phyloP scores from a whole-genome alignment of 495 filamentous ascomycete species.

The Aspergillus hancockii region DNA sequence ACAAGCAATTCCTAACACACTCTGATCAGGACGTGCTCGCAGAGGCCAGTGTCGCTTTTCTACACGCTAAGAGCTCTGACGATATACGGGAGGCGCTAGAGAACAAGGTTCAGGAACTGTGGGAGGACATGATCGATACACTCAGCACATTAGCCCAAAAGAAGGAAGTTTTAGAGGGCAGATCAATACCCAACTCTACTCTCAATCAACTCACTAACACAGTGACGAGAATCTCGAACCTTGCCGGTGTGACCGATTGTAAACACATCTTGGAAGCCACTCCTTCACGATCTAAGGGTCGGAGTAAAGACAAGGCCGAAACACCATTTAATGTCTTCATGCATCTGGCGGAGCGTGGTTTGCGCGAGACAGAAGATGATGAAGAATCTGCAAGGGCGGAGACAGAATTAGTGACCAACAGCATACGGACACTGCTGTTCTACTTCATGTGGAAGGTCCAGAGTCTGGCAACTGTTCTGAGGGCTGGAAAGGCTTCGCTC shows the following conservation, averaged over 20 bases:
- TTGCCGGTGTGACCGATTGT: slow-evolving; percentile 78
- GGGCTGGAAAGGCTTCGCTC: slow-evolving; percentile 47
- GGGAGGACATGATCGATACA: slow-evolving; percentile 77
- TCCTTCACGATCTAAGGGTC: slow-evolving; percentile 48
- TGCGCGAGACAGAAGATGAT: slow-evolving; percentile 56
- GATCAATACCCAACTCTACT: slow-evolving; percentile 57
- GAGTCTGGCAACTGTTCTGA: slow-evolving; percentile 38
- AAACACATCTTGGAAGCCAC: slow-evolving; percentile 67
- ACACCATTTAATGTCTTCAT: slow-evolving; percentile 69
- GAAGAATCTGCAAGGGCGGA: slow-evolving; percentile 69
- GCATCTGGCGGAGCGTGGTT: slow-evolving; percentile 65
- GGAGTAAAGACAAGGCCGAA: slow-evolving; percentile 43
- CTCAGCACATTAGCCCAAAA: slow-evolving; percentile 67
- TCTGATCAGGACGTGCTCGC: slow-evolving; percentile 81
- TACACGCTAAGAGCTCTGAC: slow-evolving; percentile 83
- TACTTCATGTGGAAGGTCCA: slow-evolving; percentile 96
- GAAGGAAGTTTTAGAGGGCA: slow-evolving; percentile 62
- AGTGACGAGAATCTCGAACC: slow-evolving; percentile 79
- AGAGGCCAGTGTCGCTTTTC: slow-evolving; percentile 77
- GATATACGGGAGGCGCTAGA: slow-evolving; percentile 84
- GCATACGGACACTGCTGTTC: slow-evolving; percentile 72
- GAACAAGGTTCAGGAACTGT: slow-evolving; percentile 73
- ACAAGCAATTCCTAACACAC: slow-evolving; percentile 88
- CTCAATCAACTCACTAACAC: slow-evolving; percentile 75
- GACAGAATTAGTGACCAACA: slow-evolving; percentile 70